A percentile compares a stretch with the other conserved stretches of the same genome.
phyloP scores from a whole-genome alignment of 495 filamentous ascomycete genomes.

The Penicillium bialowiezense region DNA sequence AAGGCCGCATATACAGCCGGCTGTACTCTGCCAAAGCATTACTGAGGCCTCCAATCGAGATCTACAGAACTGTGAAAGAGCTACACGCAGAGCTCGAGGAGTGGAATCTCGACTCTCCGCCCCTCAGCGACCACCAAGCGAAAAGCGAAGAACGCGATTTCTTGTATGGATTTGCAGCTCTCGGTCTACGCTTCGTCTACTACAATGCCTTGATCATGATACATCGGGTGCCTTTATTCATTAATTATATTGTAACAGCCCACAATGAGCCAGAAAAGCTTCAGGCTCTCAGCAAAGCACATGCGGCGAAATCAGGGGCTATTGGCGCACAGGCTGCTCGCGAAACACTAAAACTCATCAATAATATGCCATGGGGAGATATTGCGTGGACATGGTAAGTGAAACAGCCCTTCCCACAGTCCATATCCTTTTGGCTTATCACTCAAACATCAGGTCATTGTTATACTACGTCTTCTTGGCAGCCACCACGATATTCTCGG shows the following conservation, averaged over 20 bases:
- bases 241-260: constrained; percentile 67
- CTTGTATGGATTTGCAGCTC: constrained; percentile 79
- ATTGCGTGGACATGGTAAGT: constrained; percentile 89
- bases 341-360: constrained; percentile 84
- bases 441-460: constrained; percentile 62
- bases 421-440: constrained; percentile 7
- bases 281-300: constrained; percentile 49
- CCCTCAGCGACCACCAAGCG: constrained; percentile 73
- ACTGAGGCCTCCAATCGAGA: constrained; percentile 76
- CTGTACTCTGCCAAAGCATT: constrained; percentile 86
- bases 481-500: constrained; percentile 89
- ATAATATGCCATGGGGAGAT: constrained; percentile 91
- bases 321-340: constrained; percentile 85
- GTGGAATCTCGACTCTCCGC: constrained; percentile 81
- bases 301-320: constrained; percentile 60
- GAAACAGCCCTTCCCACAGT: neutral
- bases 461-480: constrained; percentile 94
- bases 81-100: constrained; percentile 83
- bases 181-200: constrained; percentile 87
- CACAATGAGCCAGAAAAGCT: constrained; percentile 11
- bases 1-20: constrained; percentile 85
- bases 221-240: constrained; percentile 90
- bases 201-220: constrained; percentile 96
- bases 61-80: constrained; percentile 84
- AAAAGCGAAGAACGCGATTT: constrained; percentile 82